Percentiles rank a stretch among this genome's conserved stretches.
These are phyloP conservation scores for Dysphania ambrosioides DNA, from an alignment of 148 eudicot genomes.

Conservation along the genomic window DNA sequence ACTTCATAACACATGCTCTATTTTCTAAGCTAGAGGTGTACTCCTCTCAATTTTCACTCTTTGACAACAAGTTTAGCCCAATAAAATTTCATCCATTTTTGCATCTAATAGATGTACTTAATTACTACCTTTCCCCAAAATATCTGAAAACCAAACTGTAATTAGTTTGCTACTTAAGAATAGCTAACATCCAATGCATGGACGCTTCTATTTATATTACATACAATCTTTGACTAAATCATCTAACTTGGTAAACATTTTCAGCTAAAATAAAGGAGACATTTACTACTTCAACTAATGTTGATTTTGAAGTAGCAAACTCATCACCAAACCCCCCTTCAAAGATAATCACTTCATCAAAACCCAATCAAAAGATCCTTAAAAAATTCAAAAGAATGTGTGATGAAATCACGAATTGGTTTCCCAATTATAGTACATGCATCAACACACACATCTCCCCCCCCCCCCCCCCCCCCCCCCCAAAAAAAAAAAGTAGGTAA, in stretches of 20 bases:
- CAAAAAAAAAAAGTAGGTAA: background rate
- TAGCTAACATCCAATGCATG: background rate
- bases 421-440: conserved; percentile 11
- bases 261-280: background rate
- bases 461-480: no score
- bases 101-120: no score
- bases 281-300: no score
- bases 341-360: background rate
- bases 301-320: no score
- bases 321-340: background rate
- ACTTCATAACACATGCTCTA: no score
- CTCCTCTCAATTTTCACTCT: no score
- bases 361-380: background rate
- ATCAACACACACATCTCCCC: background rate
- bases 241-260: background rate
- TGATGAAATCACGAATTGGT: conserved; percentile 19
- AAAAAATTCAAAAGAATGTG: background rate
- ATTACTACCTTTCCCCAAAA: no score
- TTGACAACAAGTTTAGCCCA: no score
- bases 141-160: no score
- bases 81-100: no score
- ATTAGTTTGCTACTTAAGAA: no score
- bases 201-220: background rate
- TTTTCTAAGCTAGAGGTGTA: no score
- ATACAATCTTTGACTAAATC: conserved; percentile 5